A percentile compares a stretch with the other conserved stretches of the same genome.
Conservation (phyloP, 1,284 basidiomycete species). For the Rhodofomes roseus region DNA sequence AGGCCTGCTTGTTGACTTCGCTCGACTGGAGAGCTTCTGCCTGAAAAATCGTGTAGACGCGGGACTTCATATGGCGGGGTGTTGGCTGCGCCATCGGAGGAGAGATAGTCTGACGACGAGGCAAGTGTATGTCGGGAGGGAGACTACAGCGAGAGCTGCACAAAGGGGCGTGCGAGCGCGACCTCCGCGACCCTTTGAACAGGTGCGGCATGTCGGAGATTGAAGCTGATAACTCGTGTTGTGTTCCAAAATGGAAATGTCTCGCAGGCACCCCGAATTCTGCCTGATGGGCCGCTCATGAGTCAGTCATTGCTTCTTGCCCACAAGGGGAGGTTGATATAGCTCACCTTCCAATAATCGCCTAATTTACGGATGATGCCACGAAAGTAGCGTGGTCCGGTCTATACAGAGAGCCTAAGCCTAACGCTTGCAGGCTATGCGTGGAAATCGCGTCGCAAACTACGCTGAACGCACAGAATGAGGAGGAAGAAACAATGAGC, state of each 20-base stretch:
- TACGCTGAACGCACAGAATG: not conserved
- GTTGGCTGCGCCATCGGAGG: not conserved
- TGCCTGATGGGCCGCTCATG: not conserved
- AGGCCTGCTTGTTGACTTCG: not conserved
- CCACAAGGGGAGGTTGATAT: not conserved
- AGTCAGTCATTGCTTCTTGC: not conserved
- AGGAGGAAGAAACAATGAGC: not conserved
- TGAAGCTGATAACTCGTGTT: no score
- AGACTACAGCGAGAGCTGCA: not conserved
- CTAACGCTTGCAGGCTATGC: not conserved
- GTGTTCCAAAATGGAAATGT: not conserved
- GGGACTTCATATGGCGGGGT: not conserved
- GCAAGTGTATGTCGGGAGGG: no score
- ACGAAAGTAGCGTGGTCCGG: not conserved
- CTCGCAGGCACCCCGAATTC: not conserved
- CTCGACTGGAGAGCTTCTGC: not conserved
- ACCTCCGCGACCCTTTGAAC: not conserved
- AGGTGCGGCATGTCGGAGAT: not conserved
- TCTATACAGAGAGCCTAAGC: no score
- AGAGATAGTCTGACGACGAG: not conserved
- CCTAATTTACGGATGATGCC: not conserved
- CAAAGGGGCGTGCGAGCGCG: not conserved
- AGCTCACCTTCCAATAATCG: not conserved
- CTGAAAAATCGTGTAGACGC: not conserved
- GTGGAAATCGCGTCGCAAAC: not conserved